phyloP scores from a whole-genome alignment of 176 grass and related monocot genomes.

The Luzula sylvatica region DNA sequence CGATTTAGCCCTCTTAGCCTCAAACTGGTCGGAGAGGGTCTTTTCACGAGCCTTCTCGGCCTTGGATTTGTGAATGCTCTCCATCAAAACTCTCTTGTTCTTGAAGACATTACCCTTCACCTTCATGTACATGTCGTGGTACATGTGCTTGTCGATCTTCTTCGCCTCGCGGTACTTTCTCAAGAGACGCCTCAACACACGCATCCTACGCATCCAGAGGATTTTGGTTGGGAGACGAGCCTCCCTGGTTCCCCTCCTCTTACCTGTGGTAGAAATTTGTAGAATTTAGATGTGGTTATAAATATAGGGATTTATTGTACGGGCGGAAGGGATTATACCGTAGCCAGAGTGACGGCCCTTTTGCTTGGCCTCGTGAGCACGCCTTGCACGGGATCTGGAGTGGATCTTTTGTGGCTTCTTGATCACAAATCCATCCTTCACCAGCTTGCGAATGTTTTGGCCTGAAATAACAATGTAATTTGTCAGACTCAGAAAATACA shows the following conservation, averaged over 20 bases:
- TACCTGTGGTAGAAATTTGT: conserved; percentile 28
- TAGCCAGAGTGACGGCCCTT: conserved; percentile 63
- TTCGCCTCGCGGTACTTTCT: conserved; percentile 56
- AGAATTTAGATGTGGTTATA: background rate
- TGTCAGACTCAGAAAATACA: background rate
- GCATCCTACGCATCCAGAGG: conserved; percentile 70
- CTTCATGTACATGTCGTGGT: conserved; percentile 68
- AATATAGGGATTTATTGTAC: background rate
- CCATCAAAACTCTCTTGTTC: conserved; percentile 69
- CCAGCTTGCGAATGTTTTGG: conserved; percentile 58
- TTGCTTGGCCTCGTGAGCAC: conserved; percentile 56
- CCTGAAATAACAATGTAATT: conserved; percentile 18
- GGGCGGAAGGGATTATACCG: conserved; percentile 14
- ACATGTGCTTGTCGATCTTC: conserved; percentile 74
- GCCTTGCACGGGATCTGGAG: conserved; percentile 49
- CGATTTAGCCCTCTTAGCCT: conserved; percentile 59
- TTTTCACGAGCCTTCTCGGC: conserved; percentile 72
- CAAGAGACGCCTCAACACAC: conserved; percentile 48
- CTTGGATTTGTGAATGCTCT: conserved; percentile 69
- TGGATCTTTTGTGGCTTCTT: conserved; percentile 71
- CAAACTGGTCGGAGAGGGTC: conserved; percentile 52
- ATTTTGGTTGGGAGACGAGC: conserved; percentile 61
- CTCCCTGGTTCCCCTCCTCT: conserved; percentile 64
- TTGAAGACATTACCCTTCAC: conserved; percentile 64
- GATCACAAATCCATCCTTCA: conserved; percentile 63